A percentile compares a stretch with the other conserved stretches of the same genome.
Evolutionary conservation across 768 basidiomycete species (phyloP).

Genomic region (Erythrobasidium yunnanense): DNA sequence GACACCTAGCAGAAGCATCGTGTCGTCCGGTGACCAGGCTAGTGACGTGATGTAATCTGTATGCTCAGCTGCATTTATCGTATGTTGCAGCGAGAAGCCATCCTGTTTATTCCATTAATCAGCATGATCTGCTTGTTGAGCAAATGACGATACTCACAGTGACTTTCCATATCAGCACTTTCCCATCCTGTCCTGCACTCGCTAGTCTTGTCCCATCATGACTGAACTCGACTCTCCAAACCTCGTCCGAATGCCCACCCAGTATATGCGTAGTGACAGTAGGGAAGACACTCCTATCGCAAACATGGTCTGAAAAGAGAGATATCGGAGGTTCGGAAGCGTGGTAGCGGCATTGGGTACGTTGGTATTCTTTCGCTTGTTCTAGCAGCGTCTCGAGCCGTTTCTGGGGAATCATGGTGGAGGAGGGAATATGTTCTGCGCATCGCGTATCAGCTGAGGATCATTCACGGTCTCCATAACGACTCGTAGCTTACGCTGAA

Average conservation of each 20-base stretch:
- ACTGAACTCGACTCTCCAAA: conserved; percentile 94
- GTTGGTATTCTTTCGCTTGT: conserved; percentile 73
- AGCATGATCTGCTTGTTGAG: conserved; percentile 12
- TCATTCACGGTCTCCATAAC: not conserved
- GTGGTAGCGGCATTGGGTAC: conserved; percentile 73
- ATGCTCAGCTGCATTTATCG: conserved; percentile 55
- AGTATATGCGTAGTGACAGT: conserved; percentile 71
- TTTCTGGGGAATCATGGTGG: conserved; percentile 82
- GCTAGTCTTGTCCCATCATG: conserved; percentile 74
- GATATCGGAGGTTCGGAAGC: conserved; percentile 57
- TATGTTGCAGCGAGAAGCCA: conserved; percentile 48
- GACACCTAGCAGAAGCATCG: conserved; percentile 67
- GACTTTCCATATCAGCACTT: conserved; percentile 78
- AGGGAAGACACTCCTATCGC: conserved; percentile 69
- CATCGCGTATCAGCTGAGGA: not conserved
- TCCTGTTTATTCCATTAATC: conserved; percentile 39
- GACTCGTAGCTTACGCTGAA: conserved; percentile 57
- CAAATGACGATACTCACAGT: conserved; percentile 49
- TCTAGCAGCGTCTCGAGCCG: conserved; percentile 73
- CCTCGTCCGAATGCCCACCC: conserved; percentile 78
- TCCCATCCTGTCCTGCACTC: conserved; percentile 74
- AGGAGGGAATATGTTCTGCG: conserved; percentile 74
- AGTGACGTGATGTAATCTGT: conserved; percentile 65
- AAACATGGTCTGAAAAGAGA: conserved; percentile 76
- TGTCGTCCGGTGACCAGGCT: conserved; percentile 86